Evolutionary conservation across 768 basidiomycete species (phyloP).

Genomic region (Sarcodon sp.): DNA sequence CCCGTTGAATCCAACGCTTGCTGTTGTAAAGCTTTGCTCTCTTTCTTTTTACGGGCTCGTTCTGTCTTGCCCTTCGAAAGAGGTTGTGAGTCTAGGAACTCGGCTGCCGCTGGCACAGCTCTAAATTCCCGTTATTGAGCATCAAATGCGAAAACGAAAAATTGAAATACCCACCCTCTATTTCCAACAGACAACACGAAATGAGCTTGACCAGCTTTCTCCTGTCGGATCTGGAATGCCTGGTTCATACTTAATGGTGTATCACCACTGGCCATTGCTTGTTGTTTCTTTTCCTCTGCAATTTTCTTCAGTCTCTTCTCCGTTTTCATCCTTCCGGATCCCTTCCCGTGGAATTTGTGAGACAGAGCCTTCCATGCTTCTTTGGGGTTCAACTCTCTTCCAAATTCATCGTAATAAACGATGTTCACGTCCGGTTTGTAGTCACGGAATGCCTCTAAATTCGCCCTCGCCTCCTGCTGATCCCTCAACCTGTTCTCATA

Average conservation of each 20-base stretch:
- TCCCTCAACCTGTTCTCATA: conserved; percentile 90
- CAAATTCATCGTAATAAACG: conserved; percentile 94
- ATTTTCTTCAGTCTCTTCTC: conserved; percentile 96
- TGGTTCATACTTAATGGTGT: conserved; percentile 91
- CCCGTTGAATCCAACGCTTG: conserved; percentile 24
- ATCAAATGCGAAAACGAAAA: not conserved
- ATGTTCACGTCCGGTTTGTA: conserved; percentile 98
- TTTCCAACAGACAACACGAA: conserved; percentile 94
- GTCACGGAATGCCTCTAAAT: conserved; percentile 72
- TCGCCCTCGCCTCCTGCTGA: conserved; percentile 78
- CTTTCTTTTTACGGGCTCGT: conserved; percentile 66
- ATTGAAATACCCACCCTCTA: conserved; percentile 49
- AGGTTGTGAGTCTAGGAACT: conserved; percentile 72
- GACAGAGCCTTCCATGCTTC: conserved; percentile 98
- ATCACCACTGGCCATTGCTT: conserved; percentile 90
- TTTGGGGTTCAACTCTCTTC: conserved; percentile 76
- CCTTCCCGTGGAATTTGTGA: conserved; percentile 98
- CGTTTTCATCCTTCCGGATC: conserved; percentile 92
- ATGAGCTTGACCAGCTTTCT: conserved; percentile 91
- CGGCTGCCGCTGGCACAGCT: conserved; percentile 75
- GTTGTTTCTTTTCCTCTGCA: conserved; percentile 91
- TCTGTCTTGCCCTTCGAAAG: conserved; percentile 77
- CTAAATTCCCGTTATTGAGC: conserved; percentile 23
- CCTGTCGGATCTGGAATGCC: conserved; percentile 87
- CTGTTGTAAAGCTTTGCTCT: conserved; percentile 36